Base-by-base conservation (phyloP, 805 yeast genomes). In the Schizosaccharomyces osmophilus region DNA sequence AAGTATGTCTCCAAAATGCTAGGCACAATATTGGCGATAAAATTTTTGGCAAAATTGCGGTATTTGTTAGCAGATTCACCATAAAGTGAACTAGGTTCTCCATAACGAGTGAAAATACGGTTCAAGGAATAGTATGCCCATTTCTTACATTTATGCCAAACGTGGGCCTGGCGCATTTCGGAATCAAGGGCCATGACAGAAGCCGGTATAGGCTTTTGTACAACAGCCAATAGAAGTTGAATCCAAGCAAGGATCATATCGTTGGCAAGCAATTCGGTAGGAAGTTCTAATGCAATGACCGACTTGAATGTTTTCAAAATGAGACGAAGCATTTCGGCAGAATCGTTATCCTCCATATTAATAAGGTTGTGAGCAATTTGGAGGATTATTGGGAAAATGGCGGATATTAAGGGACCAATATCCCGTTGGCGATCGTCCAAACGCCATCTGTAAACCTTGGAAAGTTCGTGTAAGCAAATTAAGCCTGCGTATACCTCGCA, bases 81-180 rank as follows among this genome's bases (percentile, higher is more conserved):
- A 4, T 63, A 59, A 22, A 63, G 41, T 2, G 64, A 22, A 11
- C 54, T 39, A 6, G 66, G 64, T 24, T 65, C 64, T 5, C 67
- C 67, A 43, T 63, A 65, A 36, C 65, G 51, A 29, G 51, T 78
- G 67, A 85, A 85, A 2, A 88, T 69, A 65, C 94, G 79, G 65
- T 77, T 78, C 51, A 89, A 69, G 69, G 86, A 87, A 29, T 87
- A 87, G 68, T 82, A 82, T 0, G 94, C 80, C 97, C 97, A 90
- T 70, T 90, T 93, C 73, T 79, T 89, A 66, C 81, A 79, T 72
- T 81, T 90, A 68, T 75, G 82, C 84, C 84, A 85, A 59, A 81
- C 83, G 66, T 78, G 74, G 24, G 72, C 65, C 59, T 73, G 74
- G 60, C 80, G 74, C 51, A 80, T 83, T 26, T 79, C 77, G 6